Conservation (phyloP, 441 rosid genomes). For the Pelargonium cotyledonis region DNA sequence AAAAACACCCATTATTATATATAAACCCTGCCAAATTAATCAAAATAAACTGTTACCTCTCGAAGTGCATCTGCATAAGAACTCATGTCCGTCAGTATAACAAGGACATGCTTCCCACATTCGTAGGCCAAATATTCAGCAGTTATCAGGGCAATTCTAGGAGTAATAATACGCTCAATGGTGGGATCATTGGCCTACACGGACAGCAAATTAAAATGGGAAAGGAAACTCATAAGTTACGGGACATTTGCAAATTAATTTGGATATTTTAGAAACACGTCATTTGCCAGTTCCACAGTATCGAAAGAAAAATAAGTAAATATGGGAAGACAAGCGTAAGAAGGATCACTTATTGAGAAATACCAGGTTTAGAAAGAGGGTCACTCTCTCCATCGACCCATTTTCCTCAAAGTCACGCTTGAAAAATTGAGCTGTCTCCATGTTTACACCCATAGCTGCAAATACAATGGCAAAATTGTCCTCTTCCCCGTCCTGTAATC, state of each 20-base stretch:
- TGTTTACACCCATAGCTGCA: no score
- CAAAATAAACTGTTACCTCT: conserved; percentile 56
- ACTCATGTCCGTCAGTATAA: conserved; percentile 96
- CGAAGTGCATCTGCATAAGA: conserved; percentile 99
- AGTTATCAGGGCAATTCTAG: conserved; percentile 89
- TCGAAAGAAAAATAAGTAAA: no score
- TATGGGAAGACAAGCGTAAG: not conserved
- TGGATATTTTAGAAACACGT: not conserved
- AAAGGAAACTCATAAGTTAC: not conserved
- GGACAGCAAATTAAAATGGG: conserved; percentile 6
- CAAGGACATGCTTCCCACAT: conserved; percentile 98
- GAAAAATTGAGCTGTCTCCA: no score
- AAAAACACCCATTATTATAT: no score
- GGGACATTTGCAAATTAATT: not conserved
- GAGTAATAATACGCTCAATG: conserved; percentile 89
- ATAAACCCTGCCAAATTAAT: not conserved
- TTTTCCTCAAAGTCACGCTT: conserved; percentile 99
- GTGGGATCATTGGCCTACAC: conserved; percentile 97
- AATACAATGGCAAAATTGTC: conserved; percentile 98
- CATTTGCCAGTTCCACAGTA: not conserved
- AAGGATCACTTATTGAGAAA: conserved; percentile 1
- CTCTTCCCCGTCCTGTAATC: conserved; percentile 62
- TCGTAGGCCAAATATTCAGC: conserved; percentile 96
- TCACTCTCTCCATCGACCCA: no score
- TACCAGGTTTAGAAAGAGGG: conserved; percentile 96